phyloP scores from a whole-genome alignment of 257 asterid species.

The Penstemon eatonii region DNA sequence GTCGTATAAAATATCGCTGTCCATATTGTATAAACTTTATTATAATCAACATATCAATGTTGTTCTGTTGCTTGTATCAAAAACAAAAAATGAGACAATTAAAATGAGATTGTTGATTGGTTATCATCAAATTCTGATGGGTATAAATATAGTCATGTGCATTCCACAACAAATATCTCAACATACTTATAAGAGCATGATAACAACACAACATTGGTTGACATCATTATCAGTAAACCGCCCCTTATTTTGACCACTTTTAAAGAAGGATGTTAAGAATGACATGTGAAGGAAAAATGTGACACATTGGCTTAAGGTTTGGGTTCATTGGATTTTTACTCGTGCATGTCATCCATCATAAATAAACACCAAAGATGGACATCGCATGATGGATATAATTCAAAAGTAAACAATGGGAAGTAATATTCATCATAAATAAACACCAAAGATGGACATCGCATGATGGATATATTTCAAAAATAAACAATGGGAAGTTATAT shows the following conservation, averaged over 20 bases:
- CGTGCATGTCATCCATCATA: background rate
- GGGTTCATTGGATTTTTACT: background rate
- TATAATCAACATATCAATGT: background rate
- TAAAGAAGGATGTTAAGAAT: background rate
- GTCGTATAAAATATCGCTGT: background rate
- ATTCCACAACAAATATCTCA: background rate
- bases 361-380: no score
- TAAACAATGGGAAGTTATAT: background rate
- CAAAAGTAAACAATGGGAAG: background rate
- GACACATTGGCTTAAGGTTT: background rate
- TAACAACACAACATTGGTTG: conserved; percentile 18
- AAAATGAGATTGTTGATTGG: background rate
- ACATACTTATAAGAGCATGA: background rate
- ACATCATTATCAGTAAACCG: background rate
- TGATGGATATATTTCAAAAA: background rate
- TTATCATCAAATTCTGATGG: conserved; percentile 7
- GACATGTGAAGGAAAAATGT: background rate
- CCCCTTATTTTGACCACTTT: background rate
- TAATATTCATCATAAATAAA: background rate
- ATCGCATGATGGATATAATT: background rate
- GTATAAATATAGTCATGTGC: background rate
- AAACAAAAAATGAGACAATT: background rate
- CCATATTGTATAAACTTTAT: conserved; percentile 3
- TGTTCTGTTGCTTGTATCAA: background rate
- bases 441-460: background rate